Percentiles rank a stretch among this genome's conserved stretches.
Conservation (phyloP, 139 green algal species). For the Asterochloris erici region DNA sequence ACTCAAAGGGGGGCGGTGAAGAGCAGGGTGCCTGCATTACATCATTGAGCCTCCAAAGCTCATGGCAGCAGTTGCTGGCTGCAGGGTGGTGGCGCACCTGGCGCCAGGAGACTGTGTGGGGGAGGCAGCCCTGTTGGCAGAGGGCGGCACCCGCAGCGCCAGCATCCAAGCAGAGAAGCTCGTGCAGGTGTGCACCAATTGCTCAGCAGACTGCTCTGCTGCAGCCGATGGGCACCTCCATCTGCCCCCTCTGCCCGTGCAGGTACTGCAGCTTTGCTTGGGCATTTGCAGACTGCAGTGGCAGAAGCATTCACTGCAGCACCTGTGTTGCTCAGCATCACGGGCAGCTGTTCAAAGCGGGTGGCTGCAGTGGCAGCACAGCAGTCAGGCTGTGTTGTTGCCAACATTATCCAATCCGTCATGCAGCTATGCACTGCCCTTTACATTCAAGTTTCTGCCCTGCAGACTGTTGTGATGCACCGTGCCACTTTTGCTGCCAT, state of each 20-base stretch:
- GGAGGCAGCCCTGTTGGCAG: constrained; percentile 8
- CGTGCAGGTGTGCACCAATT: background rate
- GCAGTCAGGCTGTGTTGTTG: too few species aligned
- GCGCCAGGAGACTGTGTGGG: constrained; percentile 9
- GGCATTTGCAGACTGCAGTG: background rate
- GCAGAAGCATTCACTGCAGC: background rate
- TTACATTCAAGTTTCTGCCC: background rate
- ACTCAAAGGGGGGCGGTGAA: too few species aligned
- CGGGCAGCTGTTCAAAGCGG: background rate
- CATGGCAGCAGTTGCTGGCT: background rate
- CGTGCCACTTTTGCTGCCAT: constrained; percentile 13
- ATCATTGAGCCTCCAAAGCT: too few species aligned
- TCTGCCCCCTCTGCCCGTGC: background rate
- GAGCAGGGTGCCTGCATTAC: too few species aligned
- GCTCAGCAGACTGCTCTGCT: background rate
- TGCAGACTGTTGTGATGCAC: constrained; percentile 19
- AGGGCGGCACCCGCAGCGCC: constrained; percentile 7
- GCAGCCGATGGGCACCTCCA: background rate
- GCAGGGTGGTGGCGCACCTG: constrained; percentile 5
- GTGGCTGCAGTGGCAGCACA: too few species aligned
- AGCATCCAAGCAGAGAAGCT: constrained; percentile 10
- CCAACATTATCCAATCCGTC: too few species aligned
- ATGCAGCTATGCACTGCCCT: too few species aligned
- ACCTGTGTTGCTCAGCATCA: background rate
- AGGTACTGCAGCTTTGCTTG: background rate